Percentiles rank a stretch among this genome's conserved stretches.
phyloP scores from a whole-genome alignment of 2,329 filamentous ascomycete species.

The Dissoconium aciculare region DNA sequence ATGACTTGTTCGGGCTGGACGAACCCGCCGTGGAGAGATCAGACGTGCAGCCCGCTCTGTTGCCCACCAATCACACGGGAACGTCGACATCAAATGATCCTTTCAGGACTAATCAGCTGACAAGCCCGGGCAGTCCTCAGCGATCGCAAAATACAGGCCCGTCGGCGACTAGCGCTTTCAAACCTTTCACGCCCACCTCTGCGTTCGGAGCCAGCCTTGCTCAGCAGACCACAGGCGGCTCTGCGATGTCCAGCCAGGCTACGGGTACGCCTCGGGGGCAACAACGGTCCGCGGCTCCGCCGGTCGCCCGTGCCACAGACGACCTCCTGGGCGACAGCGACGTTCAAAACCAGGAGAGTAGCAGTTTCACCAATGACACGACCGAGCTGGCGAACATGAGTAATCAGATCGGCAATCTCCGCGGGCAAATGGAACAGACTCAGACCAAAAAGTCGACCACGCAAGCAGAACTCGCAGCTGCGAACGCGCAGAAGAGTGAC shows the following conservation, averaged over 20 bases:
- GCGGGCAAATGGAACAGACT: slow-evolving; percentile 87
- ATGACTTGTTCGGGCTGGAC: slow-evolving; percentile 88
- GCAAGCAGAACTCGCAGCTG: slow-evolving; percentile 69
- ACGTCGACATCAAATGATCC: slow-evolving; percentile 51
- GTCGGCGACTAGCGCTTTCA: slow-evolving; percentile 44
- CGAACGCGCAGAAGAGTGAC: slow-evolving; percentile 75
- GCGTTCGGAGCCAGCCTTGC: slow-evolving; percentile 77
- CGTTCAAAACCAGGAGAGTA: slow-evolving; percentile 56
- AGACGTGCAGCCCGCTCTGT: slow-evolving; percentile 32
- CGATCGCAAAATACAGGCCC: slow-evolving; percentile 16
- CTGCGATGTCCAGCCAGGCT: slow-evolving; percentile 21
- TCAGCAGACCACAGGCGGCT: slow-evolving; percentile 58
- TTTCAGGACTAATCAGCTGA: slow-evolving; percentile 40
- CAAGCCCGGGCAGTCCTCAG: slow-evolving; percentile 38
- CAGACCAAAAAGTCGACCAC: slow-evolving; percentile 65
- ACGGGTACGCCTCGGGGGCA: slow-evolving; percentile 14
- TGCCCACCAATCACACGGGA: slow-evolving; percentile 57
- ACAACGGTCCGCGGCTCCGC: slow-evolving; percentile 18
- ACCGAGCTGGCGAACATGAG: slow-evolving; percentile 89
- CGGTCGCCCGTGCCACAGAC: slow-evolving; percentile 43
- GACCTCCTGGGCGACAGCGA: slow-evolving; percentile 87
- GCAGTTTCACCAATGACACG: slow-evolving; percentile 75
- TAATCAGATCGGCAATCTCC: slow-evolving; percentile 81
- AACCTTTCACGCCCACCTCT: slow-evolving; percentile 83
- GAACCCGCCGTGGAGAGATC: slow-evolving; percentile 41